Conservation (phyloP, 2,329 filamentous ascomycete genomes). For the Tolypocladium cylindrosporum region DNA sequence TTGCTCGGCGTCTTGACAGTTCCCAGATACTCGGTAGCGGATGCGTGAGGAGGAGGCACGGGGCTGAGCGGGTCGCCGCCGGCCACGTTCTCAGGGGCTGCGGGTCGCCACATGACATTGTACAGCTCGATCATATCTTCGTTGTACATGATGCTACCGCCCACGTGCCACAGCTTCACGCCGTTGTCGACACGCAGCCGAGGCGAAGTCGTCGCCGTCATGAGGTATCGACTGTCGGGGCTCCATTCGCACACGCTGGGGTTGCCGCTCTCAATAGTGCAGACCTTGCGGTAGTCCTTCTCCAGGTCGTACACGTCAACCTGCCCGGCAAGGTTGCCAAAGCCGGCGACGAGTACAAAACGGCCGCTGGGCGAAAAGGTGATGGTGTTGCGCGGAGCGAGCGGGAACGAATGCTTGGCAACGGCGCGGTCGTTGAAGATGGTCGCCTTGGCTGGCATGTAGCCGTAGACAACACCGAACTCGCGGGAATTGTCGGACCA, state of each 20-base stretch:
- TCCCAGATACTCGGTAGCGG: conserved; percentile 70
- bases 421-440: conserved; percentile 90
- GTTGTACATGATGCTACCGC: conserved; percentile 84
- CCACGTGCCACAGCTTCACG: conserved; percentile 88
- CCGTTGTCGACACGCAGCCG: conserved; percentile 94
- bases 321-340: conserved; percentile 93
- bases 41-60: conserved; percentile 70
- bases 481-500: conserved; percentile 98
- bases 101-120: conserved; percentile 79
- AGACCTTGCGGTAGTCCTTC: conserved; percentile 86
- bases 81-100: conserved; percentile 47
- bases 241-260: conserved; percentile 97
- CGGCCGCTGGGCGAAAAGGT: conserved; percentile 87
- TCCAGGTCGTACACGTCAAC: conserved; percentile 96
- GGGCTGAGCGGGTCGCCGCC: conserved; percentile 62
- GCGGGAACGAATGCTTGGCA: conserved; percentile 72
- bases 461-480: conserved; percentile 95
- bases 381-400: conserved; percentile 88
- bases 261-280: conserved; percentile 90
- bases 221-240: conserved; percentile 86
- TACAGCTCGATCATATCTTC: conserved; percentile 94
- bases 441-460: conserved; percentile 98
- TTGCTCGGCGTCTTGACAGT: conserved; percentile 92
- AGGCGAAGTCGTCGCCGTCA: conserved; percentile 96
- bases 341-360: conserved; percentile 88